Evolutionary conservation across 192 early-diverging fungal genomes (phyloP).

Genomic region (Coemansia sp.): DNA sequence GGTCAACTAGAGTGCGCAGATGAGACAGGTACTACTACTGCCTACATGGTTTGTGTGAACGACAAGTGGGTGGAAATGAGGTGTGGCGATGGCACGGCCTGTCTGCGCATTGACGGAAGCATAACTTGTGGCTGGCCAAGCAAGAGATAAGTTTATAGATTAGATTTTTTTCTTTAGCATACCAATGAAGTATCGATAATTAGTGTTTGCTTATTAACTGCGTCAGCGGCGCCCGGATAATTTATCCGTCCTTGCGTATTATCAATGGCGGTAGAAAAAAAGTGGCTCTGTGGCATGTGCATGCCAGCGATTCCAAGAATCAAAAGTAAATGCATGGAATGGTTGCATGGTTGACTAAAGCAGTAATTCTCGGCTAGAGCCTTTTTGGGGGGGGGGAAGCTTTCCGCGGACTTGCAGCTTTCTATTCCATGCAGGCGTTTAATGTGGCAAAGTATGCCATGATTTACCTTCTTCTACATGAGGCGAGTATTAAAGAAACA

Average conservation of each 20-base stretch:
- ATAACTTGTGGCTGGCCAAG: background rate
- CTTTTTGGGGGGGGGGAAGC: background rate
- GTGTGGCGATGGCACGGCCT: slow-evolving; percentile 6
- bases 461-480: background rate
- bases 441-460: background rate
- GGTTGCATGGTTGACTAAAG: background rate
- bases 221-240: background rate
- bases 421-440: background rate
- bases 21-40: background rate
- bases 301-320: background rate
- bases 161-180: background rate
- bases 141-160: background rate
- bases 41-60: slow-evolving; percentile 6
- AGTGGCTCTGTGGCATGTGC: background rate
- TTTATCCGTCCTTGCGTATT: background rate
- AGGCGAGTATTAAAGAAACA: background rate
- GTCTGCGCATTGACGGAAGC: background rate
- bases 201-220: background rate
- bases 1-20: background rate
- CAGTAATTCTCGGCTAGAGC: background rate
- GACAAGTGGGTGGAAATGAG: background rate
- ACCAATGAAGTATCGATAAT: background rate
- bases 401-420: background rate
- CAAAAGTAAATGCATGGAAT: background rate
- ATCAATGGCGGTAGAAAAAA: background rate